A percentile compares a stretch with the other conserved stretches of the same genome.
phyloP scores from a whole-genome alignment of 1,284 basidiomycete species.

The Malassezia nana region DNA sequence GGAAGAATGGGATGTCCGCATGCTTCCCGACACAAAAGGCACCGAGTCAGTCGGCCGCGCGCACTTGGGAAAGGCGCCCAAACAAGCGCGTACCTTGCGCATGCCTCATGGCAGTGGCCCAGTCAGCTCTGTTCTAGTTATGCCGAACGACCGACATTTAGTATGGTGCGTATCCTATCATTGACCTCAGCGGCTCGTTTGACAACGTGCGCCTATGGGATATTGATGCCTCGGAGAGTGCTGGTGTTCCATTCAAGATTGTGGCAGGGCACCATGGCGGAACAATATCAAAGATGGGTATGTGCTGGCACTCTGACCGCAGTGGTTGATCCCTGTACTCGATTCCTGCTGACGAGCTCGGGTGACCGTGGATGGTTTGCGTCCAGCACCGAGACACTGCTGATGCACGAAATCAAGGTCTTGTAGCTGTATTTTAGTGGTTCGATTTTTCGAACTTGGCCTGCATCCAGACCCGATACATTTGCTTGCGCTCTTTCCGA shows the following conservation, averaged over 20 bases:
- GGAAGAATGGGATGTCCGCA: conserved; percentile 78
- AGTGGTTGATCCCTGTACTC: conserved; percentile 77
- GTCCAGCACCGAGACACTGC: conserved; percentile 33
- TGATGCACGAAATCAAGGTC: conserved; percentile 35
- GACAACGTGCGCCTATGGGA: conserved; percentile 95
- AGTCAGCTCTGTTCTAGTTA: conserved; percentile 76
- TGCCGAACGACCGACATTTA: conserved; percentile 80
- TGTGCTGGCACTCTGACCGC: conserved; percentile 38
- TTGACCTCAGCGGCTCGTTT: conserved; percentile 61
- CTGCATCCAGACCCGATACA: conserved; percentile 45
- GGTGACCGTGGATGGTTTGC: conserved; percentile 82
- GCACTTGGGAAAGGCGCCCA: background rate
- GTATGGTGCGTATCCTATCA: conserved; percentile 60
- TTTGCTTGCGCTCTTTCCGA: conserved; percentile 42
- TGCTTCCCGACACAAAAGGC: conserved; percentile 17
- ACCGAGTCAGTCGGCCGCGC: background rate
- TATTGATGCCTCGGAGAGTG: conserved; percentile 57
- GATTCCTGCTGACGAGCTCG: conserved; percentile 79
- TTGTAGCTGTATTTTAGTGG: conserved; percentile 1
- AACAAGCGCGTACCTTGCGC: conserved; percentile 61
- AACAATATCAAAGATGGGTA: conserved; percentile 77
- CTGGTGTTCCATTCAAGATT: conserved; percentile 64
- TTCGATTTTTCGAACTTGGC: conserved; percentile 28
- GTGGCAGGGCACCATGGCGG: conserved; percentile 94
- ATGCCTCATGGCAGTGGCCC: conserved; percentile 83